These are phyloP conservation scores for Ceratocystiopsis minuta DNA, from an alignment of 2,329 filamentous ascomycete species.

Conservation along the genomic window DNA sequence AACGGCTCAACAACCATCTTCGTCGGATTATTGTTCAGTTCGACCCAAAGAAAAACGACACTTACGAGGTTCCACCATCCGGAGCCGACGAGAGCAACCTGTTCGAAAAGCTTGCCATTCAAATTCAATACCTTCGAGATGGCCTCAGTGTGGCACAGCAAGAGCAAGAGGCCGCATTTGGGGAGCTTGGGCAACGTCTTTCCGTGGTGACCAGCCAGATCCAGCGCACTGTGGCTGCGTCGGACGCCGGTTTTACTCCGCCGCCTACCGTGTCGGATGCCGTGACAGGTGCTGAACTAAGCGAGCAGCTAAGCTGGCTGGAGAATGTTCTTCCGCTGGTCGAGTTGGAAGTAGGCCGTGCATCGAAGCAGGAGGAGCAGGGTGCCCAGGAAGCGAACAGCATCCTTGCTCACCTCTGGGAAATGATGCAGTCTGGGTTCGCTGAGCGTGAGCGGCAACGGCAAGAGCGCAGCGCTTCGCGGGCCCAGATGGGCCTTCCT, in stretches of 20 bases:
- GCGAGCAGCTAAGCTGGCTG: constrained; percentile 53
- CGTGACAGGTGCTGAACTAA: constrained; percentile 35
- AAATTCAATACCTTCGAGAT: constrained; percentile 55
- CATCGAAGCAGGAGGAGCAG: constrained; percentile 18
- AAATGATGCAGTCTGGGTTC: constrained; percentile 36
- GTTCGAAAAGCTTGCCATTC: constrained; percentile 22
- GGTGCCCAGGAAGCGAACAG: constrained; percentile 37
- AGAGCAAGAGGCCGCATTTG: constrained; percentile 25
- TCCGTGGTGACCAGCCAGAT: constrained; percentile 46
- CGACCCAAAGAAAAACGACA: constrained; percentile 35
- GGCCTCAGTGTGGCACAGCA: constrained; percentile 42
- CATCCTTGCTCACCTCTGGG: constrained; percentile 36
- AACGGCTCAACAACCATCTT: constrained; percentile 47
- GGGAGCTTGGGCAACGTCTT: constrained; percentile 15
- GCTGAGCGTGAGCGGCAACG: constrained; percentile 36
- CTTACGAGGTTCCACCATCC: constrained; percentile 17
- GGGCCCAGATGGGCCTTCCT: constrained; percentile 31
- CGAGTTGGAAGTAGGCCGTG: constrained; percentile 24
- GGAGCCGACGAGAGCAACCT: no score
- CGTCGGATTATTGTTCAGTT: constrained; percentile 47
- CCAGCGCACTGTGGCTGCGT: constrained; percentile 32
- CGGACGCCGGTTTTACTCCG: constrained; percentile 24
- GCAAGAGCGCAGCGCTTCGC: constrained; percentile 31
- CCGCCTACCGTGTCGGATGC: constrained; percentile 40
- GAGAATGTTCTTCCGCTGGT: constrained; percentile 38